Evolutionary conservation across 2,329 filamentous ascomycete genomes (phyloP).

Genomic region (Nemania sp.): DNA sequence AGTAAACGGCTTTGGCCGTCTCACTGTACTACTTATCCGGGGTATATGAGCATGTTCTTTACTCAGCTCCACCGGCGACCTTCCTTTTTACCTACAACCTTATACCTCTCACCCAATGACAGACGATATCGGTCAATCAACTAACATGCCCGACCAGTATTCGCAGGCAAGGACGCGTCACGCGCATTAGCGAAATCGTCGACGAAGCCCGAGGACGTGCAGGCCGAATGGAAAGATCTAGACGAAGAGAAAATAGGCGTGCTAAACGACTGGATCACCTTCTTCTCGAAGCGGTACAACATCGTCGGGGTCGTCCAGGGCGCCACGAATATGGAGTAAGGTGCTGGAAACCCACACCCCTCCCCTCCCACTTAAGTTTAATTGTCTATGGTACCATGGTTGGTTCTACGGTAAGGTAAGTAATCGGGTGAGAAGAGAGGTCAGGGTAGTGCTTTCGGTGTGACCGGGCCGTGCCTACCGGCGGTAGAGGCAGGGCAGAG

Average conservation of each 20-base stretch:
- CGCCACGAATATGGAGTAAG: conserved; percentile 66
- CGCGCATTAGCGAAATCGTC: conserved; percentile 88
- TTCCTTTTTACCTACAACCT: neutral
- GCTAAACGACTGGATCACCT: conserved; percentile 92
- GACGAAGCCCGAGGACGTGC: conserved; percentile 85
- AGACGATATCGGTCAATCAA: neutral
- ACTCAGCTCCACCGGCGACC: neutral
- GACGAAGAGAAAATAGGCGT: conserved; percentile 86
- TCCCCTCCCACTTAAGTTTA: conserved; percentile 2
- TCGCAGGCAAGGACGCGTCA: conserved; percentile 96
- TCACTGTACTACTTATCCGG: neutral
- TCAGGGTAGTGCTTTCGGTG: neutral
- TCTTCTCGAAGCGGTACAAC: conserved; percentile 97
- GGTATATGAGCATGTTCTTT: neutral
- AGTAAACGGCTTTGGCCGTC: neutral
- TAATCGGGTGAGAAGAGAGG: neutral
- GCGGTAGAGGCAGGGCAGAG: neutral
- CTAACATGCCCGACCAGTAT: conserved; percentile 70
- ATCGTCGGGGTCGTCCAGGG: conserved; percentile 77
- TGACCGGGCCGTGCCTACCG: neutral
- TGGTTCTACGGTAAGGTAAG: no score
- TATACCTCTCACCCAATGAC: neutral
- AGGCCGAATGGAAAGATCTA: conserved; percentile 84
- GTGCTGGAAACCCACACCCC: conserved; percentile 1
- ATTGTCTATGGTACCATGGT: neutral